Base-by-base conservation (phyloP, 129 eudicot species). In the Helichrysum umbraculigerum region DNA sequence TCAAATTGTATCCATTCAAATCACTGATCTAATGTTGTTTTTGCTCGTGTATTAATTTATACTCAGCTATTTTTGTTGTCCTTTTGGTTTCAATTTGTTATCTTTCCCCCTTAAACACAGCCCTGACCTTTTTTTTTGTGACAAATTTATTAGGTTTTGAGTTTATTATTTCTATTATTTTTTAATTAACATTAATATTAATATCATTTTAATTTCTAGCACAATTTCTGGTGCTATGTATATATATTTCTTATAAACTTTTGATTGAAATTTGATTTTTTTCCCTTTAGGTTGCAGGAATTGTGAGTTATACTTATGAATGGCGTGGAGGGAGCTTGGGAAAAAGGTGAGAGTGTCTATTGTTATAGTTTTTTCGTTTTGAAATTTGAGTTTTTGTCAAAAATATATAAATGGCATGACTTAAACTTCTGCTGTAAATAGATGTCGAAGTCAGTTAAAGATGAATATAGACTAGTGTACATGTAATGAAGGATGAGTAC, bases 251-350 rank as follows among this genome's bases (percentile, higher is more conserved):
- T 3, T 47, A 8, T 11, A 47, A 11, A 47, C 29, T n/a, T n/a
- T 7, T n/a, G 10, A 19, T 57, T 57, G 11, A 57, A 57, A 8
- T 19, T 57, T 14, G 62, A 57, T 57, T 7, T 5, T 56, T 10
- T 62, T 47, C 47, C 22, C 22, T 12, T 63, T 17, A 54, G 62
- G 3, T 41, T 79, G 84, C 82, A 81, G 84, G 15, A 56, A 30
- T 68, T 75, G 68, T 72, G 63, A 66, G 4, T 6, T 35, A 41
- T 84, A 50, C 85, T 76, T 82, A 66, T 85, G 84, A 85, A 88
- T 91, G 97, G 95, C 95, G 78, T 91, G 92, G 95, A 91, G 97
- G 78, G 87, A 74, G 71, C 75, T 82, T 75, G 92, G 90, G 76
- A 87, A 66, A 83, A 87, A 83, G 97, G 97, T 87, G 33, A 17